Evolutionary conservation across 2,329 filamentous ascomycete genomes (phyloP), one percentile per base, ranked within the genome.

Genomic region (Fusarium sp.): DNA sequence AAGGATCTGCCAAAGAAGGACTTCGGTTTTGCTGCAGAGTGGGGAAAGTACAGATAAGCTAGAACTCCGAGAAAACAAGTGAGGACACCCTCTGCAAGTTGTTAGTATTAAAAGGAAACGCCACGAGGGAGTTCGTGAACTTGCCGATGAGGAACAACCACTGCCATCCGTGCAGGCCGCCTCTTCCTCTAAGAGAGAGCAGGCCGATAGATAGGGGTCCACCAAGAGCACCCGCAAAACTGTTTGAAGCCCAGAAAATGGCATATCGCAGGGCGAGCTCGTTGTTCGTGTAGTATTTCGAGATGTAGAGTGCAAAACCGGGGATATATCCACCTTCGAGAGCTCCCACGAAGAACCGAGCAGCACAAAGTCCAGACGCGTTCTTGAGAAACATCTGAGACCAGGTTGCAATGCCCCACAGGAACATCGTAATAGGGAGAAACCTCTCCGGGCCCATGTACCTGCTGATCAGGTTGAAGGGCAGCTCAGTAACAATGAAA

Each of bases 401-500:
- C 77, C 80, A 78, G 1, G 80, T 80, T 1, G 73, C 77, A 1
- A 72, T 74, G 2, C 80, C 80, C 80, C 79, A 82, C 30, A 80
- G 66, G 4, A 79, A 72, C 76, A 81, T 80, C 0, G 78, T 80
- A 9, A 80, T 73, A 0, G 79, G 78, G 0, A 80, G 76, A 20
- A 80, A 79, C 11, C 79, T 17, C 22, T 80, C 78, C 0, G 79
- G 78, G 0, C 79, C 79, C 4, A 80, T 73, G 43, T 73, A 75
- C 22, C 73, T 76, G 65, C 78, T 79, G 43, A 80, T 74, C 50
- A 80, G 63, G 50, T 80, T 81, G 66, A 80, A 80, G 0, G 79
- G 79, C 0, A 81, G 9, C 63, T 87, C 83, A 6, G 84, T 82
- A 6, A 89, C 73, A 10, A 89, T 84, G 52, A 89, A 88, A 1